Base-by-base conservation (phyloP, 805 yeast species). In the Wickerhamomyces ciferrii region DNA sequence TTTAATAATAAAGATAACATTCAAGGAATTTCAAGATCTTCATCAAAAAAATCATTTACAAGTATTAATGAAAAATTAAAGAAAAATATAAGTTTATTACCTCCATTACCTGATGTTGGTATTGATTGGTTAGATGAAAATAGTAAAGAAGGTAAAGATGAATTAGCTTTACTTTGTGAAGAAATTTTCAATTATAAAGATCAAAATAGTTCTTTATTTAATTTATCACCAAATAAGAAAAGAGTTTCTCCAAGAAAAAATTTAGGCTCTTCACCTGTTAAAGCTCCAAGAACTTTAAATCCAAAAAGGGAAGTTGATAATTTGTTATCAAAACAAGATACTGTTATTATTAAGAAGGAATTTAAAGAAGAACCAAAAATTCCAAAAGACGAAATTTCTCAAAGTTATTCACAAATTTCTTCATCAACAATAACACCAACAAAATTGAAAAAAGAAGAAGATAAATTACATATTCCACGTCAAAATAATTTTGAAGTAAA, bases 131-230 rank as follows among this genome's bases (percentile, higher is more conserved):
- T 59, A 41, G 51, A 50, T 37, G 42, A 51, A 15, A 58, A 49
- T 11, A 43, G 49, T 2, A 45, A 41, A 20, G 54, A 47, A 21
- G 42, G 47, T 4, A 50, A 35, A 18, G 14, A 48, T 36, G 68
- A 63, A 27, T 56, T 63, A 49, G 63, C 62, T 5, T 44, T 55
- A 11, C 45, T 63, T 8, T 63, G 62, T 47, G 57, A 60, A 40
- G 66, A 60, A 37, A 55, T 62, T 37, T 63, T 63, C 45, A 59
- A 54, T 36, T 44, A 48, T 43, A 45, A 50, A 31, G 20, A 15
- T 39, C 39, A 4, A 27, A 15, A 21, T 7, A 24, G 10, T 24
- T 20, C 18, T 13, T 3, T 4, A 2, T 38, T 38, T 8, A 32
- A 42, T 20, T 40, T 27, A 31, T 46, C 54, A 9, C 55, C 55